Evolutionary conservation across 148 eudicot genomes (phyloP), one percentile per base, ranked within the genome.

Genomic region (Rhododendron vialii): DNA sequence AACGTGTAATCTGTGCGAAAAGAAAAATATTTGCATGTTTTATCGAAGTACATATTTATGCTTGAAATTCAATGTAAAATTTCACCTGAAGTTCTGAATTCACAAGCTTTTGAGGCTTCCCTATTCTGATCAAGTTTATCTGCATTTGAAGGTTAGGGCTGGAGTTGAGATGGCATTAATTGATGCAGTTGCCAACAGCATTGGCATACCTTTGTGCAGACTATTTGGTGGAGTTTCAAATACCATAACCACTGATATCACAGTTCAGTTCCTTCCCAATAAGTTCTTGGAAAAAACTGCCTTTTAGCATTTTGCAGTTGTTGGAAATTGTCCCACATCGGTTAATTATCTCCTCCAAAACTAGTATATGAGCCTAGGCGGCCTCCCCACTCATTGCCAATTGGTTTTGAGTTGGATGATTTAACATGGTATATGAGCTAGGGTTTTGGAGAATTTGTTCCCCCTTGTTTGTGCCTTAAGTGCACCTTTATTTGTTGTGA

Each of bases 131-230:
- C 26, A 41, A 18, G 47, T 33, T 82, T 78, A 78, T 89, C 28
- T 89, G 85, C 73, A 77, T 43, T 84, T 89, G 73, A 86, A 94
- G 98, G 98, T 94, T 82, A 94, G 98, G 87, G 98, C 98, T 13
- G 98, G 98, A 82, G 90, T 96, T 55, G 98, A 96, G 94, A 96
- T 96, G 98, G 98, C 98, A 81, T 82, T 96, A 81, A 95, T 96
- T 89, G 98, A 96, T 91, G 98, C 98, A 88, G 95, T 89, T 87
- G 94, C 98, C 81, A 90, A 92, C 73, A 95, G 95, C 91, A 90
- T 93, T 57, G 94, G 96, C 83, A 83, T 89, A 26, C 98, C 98
- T 47, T 85, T 96, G 83, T 96, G 95, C 95, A 93, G 94, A 88
- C 90, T 96, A 51, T 96, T 95, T 91, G 98, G 98, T 88, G 98